A percentile compares a stretch with the other conserved stretches of the same genome.
Evolutionary conservation across 495 filamentous ascomycete species (phyloP).

Genomic region (Copromyces sp.): DNA sequence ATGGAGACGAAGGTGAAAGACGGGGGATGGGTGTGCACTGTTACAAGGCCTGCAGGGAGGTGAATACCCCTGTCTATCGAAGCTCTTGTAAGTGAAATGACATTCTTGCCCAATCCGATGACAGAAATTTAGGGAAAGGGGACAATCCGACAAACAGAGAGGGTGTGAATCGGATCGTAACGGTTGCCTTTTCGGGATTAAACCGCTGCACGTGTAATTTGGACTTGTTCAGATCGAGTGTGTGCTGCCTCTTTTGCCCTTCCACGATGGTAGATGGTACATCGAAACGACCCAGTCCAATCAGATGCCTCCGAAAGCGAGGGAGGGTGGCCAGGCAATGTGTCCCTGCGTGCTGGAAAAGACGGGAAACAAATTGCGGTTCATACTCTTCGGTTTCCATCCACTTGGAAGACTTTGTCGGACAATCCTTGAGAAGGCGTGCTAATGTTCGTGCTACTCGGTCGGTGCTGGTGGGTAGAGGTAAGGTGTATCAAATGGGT

Average conservation of each 20-base stretch:
- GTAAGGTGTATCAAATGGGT: neutral
- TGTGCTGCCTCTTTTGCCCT: neutral
- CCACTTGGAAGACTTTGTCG: neutral
- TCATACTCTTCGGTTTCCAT: neutral
- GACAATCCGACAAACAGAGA: neutral
- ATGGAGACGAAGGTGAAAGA: neutral
- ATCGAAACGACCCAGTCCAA: neutral
- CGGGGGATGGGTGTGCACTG: neutral
- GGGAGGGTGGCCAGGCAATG: neutral
- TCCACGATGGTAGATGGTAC: neutral
- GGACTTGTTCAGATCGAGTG: neutral
- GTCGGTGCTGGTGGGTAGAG: neutral
- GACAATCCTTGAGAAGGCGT: neutral
- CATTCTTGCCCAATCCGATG: neutral
- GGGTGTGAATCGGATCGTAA: neutral
- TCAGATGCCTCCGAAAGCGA: neutral
- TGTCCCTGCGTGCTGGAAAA: neutral
- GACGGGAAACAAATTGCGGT: neutral
- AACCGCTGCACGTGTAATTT: neutral
- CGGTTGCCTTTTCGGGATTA: neutral
- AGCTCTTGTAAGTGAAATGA: neutral
- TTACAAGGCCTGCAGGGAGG: neutral
- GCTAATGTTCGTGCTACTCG: neutral
- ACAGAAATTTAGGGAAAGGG: neutral
- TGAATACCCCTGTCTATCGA: neutral